Base-by-base conservation (phyloP, 176 grass and related monocot species). In the Oryza glaberrima region DNA sequence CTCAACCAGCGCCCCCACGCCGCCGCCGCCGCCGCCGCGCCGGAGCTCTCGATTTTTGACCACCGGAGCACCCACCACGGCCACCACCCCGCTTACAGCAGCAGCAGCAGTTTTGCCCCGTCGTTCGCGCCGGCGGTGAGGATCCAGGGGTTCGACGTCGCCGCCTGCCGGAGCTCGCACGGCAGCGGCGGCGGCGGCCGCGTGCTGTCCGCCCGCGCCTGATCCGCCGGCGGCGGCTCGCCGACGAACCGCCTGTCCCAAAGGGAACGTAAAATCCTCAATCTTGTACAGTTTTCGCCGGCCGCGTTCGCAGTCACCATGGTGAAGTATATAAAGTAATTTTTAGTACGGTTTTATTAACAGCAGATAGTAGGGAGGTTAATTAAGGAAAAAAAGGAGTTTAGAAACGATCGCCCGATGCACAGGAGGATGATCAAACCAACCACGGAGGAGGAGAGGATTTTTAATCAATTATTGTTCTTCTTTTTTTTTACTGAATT, bases 121-220 rank as follows among this genome's bases (percentile, higher is more conserved):
- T 87, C 81, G 74, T 90, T 78, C 47, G 81, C 84, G 84, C 91
- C 93, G 32, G 81, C 52, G 69, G 91, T 86, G 84, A 92, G 87
- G 83, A 80, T 95, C 75, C 90, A 95, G 81, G 93, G 93, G 16
- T 95, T 95, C 88, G 85, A 91, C 76, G 85, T 87, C 65, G 70
- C 76, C 52, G 11, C 77, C 51, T 95, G 93, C 82, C 88, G 93
- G 67, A n/a, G 84, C 74, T 90, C 92, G 28, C 87, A 73, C 70
- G 23, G 38, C 82, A 13, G 47, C 84, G 67, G 56, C 72, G 67
- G 56, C 72, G 65, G 67, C 77, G 75, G 77, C 35, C 87, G 90
- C 52, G 87, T 92, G 67, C 87, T 92, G 49, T 88, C 90, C 44
- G 93, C 93, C 67, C 87, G 88, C 70, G 93, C 93, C 1, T 94